Percentiles rank a stretch among this genome's conserved stretches.
These are phyloP conservation scores for Combretum micranthum DNA, from an alignment of 345 rosid species.

Conservation along the genomic window DNA sequence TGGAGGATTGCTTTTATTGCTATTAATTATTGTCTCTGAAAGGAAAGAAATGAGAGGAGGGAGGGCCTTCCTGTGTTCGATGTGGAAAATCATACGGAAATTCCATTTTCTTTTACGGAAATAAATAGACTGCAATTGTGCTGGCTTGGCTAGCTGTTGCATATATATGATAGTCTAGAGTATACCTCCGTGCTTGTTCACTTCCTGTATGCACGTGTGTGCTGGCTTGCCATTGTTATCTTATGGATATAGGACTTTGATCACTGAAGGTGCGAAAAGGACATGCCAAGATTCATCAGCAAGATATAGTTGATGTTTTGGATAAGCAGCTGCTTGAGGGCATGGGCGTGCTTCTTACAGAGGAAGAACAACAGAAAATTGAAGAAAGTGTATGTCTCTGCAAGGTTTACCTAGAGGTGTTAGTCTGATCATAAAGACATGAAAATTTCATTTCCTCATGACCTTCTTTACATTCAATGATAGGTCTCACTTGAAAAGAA, in stretches of 20 bases:
- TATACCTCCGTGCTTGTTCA: no score
- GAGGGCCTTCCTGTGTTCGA: no score
- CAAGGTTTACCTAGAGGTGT: not conserved
- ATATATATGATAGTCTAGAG: no score
- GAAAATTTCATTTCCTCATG: not conserved
- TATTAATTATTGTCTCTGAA: no score
- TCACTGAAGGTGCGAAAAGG: slow-evolving; percentile 78
- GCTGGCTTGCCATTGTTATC: slow-evolving; percentile 6
- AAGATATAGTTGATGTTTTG: slow-evolving; percentile 83
- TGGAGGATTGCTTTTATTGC: no score
- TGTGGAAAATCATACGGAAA: no score
- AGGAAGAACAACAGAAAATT: slow-evolving; percentile 91
- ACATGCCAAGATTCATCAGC: slow-evolving; percentile 68
- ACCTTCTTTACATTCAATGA: slow-evolving; percentile 9
- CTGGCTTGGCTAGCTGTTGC: no score
- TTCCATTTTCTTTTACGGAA: no score
- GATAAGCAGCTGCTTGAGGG: slow-evolving; percentile 98
- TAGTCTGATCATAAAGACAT: not conserved
- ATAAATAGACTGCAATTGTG: no score
- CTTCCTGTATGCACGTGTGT: not conserved
- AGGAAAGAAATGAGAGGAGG: no score
- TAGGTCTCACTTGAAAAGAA: slow-evolving; percentile 85
- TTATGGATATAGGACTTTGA: slow-evolving; percentile 6
- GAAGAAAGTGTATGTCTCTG: slow-evolving; percentile 66
- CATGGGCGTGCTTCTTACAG: slow-evolving; percentile 94